These are phyloP conservation scores for Coemansia javaensis DNA, from an alignment of 192 early-diverging fungal genomes.

Conservation along the genomic window DNA sequence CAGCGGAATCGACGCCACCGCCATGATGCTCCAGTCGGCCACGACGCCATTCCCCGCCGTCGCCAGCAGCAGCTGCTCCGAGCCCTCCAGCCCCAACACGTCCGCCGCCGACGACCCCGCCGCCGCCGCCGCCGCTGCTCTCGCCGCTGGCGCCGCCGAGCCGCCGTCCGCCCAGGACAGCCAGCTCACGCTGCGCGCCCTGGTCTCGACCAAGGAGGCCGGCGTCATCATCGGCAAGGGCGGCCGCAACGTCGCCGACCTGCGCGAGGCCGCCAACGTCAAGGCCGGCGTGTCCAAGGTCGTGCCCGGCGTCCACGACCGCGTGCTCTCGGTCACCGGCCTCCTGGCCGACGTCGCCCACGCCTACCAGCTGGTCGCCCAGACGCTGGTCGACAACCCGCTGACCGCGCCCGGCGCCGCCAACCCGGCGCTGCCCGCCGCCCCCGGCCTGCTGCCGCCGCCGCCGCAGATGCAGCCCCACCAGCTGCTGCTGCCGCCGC, in stretches of 20 bases:
- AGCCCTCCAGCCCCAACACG: constrained; percentile 21
- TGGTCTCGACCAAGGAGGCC: constrained; percentile 91
- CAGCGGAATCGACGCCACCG: constrained; percentile 11
- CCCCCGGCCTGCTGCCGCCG: no score
- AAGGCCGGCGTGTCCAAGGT: constrained; percentile 91
- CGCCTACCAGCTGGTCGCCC: constrained; percentile 82
- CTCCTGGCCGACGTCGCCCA: constrained; percentile 66
- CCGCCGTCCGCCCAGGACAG: constrained; percentile 49
- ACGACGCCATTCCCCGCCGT: constrained; percentile 33
- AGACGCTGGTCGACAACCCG: constrained; percentile 71
- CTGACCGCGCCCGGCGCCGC: constrained; percentile 55
- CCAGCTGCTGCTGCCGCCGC: constrained; percentile 51
- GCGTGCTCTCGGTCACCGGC: constrained; percentile 72
- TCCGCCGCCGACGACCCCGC: constrained; percentile 9
- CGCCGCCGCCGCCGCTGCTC: constrained; percentile 2
- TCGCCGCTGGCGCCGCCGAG: constrained; percentile 10
- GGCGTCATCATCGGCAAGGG: constrained; percentile 87
- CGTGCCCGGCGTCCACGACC: constrained; percentile 81
- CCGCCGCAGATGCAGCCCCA: no score
- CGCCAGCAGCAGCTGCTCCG: constrained; percentile 20
- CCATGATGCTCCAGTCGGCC: not conserved
- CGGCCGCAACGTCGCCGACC: constrained; percentile 85
- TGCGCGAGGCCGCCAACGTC: constrained; percentile 79
- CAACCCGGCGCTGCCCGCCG: constrained; percentile 23
- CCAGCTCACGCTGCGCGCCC: constrained; percentile 75